Base-by-base conservation (phyloP, 2,329 filamentous ascomycete species). In the Fusarium luffae region DNA sequence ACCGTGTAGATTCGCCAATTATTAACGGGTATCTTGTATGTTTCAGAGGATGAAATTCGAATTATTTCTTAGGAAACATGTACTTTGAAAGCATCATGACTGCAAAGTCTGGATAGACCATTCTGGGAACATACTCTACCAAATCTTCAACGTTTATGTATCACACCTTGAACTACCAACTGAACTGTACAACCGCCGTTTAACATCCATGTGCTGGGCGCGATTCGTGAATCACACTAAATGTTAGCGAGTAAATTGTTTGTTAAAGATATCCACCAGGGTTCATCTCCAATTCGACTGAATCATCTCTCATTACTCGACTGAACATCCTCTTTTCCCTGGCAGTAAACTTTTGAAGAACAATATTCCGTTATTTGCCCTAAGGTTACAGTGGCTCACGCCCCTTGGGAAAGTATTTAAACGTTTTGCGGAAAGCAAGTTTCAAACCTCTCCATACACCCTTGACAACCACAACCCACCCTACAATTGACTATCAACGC, bases 21-120 rank as follows among this genome's bases (percentile, higher is more conserved):
- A 4, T 4, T 0, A 11, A 1, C 4, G 3, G 34, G 0, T 10
- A n/a, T 6, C 1, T 11, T 5, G 6, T 37, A 0, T 10, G 32
- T 11, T 18, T 4, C 10, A 23, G 2, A 2, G 9, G 28, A 7
- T 13, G 28, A 7, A 14, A 7, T 1, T 13, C 12, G 7, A 30
- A 30, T 30, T 14, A 3, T 14, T 30, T 7, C 12, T 37, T 0
- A n/a, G 6, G 0, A 4, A 11, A 37, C 0, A 37, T n/a, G 18
- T n/a, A 6, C 34, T n/a, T n/a, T 6, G 6, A 2, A 37, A n/a
- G 3, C 18, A n/a, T n/a, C 3, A n/a, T n/a, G 16, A 11, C 34
- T n/a, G 9, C 18, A 11, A 10, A 4, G 34, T 18, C 9, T n/a
- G 1, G 2, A n/a, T 10, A n/a, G 3, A n/a, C 4, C 34, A 3